Base-by-base conservation (phyloP, 1,284 basidiomycete species). In the Apiotrichum montevideense region DNA sequence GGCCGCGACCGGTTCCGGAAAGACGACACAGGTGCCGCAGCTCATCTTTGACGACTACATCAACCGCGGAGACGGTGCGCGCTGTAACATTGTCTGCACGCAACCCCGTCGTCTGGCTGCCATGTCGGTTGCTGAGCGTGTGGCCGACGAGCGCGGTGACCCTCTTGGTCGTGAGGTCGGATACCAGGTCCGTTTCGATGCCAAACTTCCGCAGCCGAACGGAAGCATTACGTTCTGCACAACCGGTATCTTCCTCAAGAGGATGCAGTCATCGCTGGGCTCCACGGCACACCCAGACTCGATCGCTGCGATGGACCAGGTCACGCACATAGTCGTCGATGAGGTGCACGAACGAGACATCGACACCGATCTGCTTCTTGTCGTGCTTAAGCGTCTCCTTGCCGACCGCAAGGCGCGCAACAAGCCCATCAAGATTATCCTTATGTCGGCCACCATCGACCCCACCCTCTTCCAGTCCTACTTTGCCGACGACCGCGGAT, bases 381-480 rank as follows among this genome's bases (percentile, higher is more conserved):
- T 95, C 56, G 90, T 95, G 11, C 81, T 98, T 63, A 94, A 95
- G 77, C 85, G 89, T 29, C 76, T 96, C 21, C 75, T 96, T 63
- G 83, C 82, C 6, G 87, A 93, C 63, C 83, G 93, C 63, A 86
- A 84, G 67, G 80, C 82, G 4, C 84, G 85, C 63, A 83, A 84
- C 35, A 83, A 85, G 51, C 88, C 90, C 9, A 79, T 98, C 75
- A 95, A 92, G 75, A 81, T 98, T 62, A 79, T 97, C 45, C 83
- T 98, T 55, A 97, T 97, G 93, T 95, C 90, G 67, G 93, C 94
- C 2, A 97, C 94, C 37, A 91, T 97, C 73, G 88, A 97, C 68
- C 87, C 93, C 2, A 83, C 83, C 0, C 81, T 96, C 35, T 97
- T 98, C 82, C 87, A 88, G 70, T 78, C 81, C 9, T 97, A 98